Base-by-base conservation (phyloP, 1,284 basidiomycete genomes). In the Ustanciosporium gigantosporum region DNA sequence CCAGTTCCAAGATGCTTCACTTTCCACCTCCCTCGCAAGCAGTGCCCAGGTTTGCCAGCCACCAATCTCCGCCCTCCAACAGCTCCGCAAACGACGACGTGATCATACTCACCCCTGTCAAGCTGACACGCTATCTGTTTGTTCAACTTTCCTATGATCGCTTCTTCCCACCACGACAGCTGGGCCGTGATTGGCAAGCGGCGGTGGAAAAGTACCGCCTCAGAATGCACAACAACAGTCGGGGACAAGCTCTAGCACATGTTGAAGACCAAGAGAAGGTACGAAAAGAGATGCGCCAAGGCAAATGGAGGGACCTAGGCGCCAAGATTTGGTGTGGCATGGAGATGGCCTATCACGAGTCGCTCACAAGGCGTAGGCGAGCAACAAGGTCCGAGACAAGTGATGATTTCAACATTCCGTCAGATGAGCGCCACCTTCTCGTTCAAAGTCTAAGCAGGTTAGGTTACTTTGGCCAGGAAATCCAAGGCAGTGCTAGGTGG, bases 121-220 rank as follows among this genome's bases (percentile, higher is more conserved):
- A 53, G 3, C 49, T 71, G 48, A 70, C 73, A 3, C 56, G 68
- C 17, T 56, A 68, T 16, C 55, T 74, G 19, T 97, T 95, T 78
- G 94, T 93, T 2, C 93, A 96, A 70, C 81, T 97, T 13, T 79
- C 87, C 24, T 88, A 91, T 13, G 93, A 97, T 77, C 88, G 87
- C 52, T 97, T 95, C 78, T 88, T 88, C 73, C 88, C 94, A 3
- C 92, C 93, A 0, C 90, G 89, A 70, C 81, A 89, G 19, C 97
- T 96, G 71, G 90, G 91, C 2, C 32, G 37, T n/a, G 38, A 41
- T 2, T 74, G 73, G 73, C 67, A 68, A 25, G 34, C 42, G 3
- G 44, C 49, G 2, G 68, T 73, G 0, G 68, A 68, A 27, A 58
- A 41, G 23, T 70, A 68, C 21, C 61, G 70, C 2, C 34, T 58